Evolutionary conservation across 208 protist species (phyloP).

Genomic region (Phytomonas francai): DNA sequence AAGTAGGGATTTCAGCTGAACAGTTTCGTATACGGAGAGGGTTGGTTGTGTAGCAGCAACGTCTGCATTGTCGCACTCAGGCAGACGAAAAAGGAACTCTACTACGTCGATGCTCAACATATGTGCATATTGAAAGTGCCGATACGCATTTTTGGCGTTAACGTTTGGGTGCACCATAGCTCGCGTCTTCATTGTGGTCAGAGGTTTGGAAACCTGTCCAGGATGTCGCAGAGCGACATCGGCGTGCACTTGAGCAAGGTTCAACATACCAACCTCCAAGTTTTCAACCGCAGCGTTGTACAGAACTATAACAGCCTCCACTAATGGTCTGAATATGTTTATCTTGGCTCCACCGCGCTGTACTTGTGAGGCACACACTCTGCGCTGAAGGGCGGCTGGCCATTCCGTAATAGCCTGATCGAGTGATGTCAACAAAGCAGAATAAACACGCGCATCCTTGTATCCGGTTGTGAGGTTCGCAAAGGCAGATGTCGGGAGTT

Average conservation of each 20-base stretch:
- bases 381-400: conserved; percentile 17
- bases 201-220: conserved; percentile 5
- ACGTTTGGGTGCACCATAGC: conserved; percentile 20
- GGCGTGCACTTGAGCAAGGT: conserved; percentile 29
- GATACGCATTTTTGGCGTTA: conserved; percentile 44
- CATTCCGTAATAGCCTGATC: conserved; percentile 32
- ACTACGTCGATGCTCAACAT: background rate
- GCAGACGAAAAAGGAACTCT: background rate
- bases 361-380: background rate
- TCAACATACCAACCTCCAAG: conserved; percentile 27
- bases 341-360: background rate
- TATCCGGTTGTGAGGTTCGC: conserved; percentile 19
- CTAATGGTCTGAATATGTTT: conserved; percentile 15
- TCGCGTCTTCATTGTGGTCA: conserved; percentile 12
- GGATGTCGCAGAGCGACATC: conserved; percentile 12
- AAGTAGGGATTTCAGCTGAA: conserved; percentile 23
- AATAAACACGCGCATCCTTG: conserved; percentile 28
- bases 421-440: conserved; percentile 33
- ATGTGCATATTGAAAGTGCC: conserved; percentile 24
- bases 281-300: conserved; percentile 49
- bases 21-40: background rate
- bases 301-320: conserved; percentile 45
- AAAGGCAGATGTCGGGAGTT: conserved; percentile 21
- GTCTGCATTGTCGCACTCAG: background rate
- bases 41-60: background rate